phyloP scores from a whole-genome alignment of 1,139 yeast species.

The Candida pseudoviswanathii region DNA sequence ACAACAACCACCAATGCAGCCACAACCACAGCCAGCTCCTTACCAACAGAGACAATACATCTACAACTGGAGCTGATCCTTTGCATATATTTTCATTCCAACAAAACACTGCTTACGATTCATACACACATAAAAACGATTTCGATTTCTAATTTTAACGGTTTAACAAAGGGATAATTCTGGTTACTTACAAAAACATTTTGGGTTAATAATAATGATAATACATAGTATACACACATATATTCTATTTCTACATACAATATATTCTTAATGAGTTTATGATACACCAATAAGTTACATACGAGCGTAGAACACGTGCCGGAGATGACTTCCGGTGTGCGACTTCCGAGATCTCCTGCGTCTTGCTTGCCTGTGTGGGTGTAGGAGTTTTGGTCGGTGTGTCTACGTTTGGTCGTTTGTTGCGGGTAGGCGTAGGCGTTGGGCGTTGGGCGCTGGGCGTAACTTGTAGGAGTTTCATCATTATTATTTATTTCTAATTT shows the following conservation, averaged over 20 bases:
- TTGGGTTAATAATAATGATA: neutral
- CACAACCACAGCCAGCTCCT: neutral
- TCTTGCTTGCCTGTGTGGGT: neutral
- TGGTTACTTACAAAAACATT: neutral
- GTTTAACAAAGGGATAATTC: neutral
- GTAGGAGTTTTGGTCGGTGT: no score
- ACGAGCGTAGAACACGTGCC: neutral
- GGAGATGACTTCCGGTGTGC: neutral
- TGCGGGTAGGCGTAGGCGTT: no score
- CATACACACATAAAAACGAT: neutral
- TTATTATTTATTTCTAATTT: no score
- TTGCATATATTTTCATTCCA: neutral
- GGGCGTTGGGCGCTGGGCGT: no score
- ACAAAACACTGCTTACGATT: no score
- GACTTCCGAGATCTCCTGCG: neutral
- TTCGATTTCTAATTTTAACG: no score
- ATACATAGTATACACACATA: neutral
- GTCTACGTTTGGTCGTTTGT: no score
- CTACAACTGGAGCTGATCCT: neutral
- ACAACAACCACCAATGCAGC: neutral
- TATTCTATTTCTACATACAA: neutral
- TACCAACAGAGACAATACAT: slow-evolving; percentile 3
- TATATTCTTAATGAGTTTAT: neutral
- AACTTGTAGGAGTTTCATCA: no score
- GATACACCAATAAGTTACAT: neutral